Conservation (phyloP, 495 filamentous ascomycete genomes). For the Hamigera avellanea region DNA sequence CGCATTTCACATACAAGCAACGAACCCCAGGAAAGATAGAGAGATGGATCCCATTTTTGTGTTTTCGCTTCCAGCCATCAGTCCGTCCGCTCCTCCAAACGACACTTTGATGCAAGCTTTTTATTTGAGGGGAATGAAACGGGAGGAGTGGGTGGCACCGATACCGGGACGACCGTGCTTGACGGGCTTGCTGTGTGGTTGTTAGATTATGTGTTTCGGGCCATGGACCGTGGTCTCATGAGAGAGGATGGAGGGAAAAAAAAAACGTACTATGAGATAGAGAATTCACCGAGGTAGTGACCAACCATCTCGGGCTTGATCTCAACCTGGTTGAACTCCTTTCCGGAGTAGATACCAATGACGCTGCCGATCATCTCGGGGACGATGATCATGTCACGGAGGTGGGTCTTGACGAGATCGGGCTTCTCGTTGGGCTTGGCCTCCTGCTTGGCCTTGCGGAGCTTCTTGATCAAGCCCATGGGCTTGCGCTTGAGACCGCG, state of each 20-base stretch:
- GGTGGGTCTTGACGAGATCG: constrained; percentile 96
- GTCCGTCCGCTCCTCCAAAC: constrained; percentile 25
- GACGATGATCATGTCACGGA: constrained; percentile 98
- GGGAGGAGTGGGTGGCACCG: constrained; percentile 99
- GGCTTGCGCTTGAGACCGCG: constrained; percentile 98
- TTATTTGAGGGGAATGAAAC: constrained; percentile 99
- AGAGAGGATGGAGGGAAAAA: too few relatives aligned
- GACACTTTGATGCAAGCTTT: constrained; percentile 27
- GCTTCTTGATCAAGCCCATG: constrained; percentile 99
- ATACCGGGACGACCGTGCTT: constrained; percentile 99
- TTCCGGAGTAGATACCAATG: constrained; percentile 97
- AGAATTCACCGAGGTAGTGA: constrained; percentile 98
- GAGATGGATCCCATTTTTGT: constrained; percentile 26
- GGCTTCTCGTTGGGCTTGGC: constrained; percentile 99
- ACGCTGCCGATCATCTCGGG: constrained; percentile 98
- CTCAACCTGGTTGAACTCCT: constrained; percentile 99
- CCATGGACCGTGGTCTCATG: too few relatives aligned
- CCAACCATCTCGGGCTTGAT: constrained; percentile 99
- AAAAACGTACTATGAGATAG: constrained; percentile 88
- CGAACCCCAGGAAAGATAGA: constrained; percentile 18
- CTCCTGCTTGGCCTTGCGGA: constrained; percentile 99
- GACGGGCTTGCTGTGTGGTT: constrained; percentile 75
- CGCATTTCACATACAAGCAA: constrained; percentile 38
- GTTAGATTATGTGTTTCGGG: constrained; percentile 18
- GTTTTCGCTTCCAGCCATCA: constrained; percentile 23